These are phyloP conservation scores for Waltergamsia citrina DNA, from an alignment of 2,329 filamentous ascomycete species.

Conservation along the genomic window DNA sequence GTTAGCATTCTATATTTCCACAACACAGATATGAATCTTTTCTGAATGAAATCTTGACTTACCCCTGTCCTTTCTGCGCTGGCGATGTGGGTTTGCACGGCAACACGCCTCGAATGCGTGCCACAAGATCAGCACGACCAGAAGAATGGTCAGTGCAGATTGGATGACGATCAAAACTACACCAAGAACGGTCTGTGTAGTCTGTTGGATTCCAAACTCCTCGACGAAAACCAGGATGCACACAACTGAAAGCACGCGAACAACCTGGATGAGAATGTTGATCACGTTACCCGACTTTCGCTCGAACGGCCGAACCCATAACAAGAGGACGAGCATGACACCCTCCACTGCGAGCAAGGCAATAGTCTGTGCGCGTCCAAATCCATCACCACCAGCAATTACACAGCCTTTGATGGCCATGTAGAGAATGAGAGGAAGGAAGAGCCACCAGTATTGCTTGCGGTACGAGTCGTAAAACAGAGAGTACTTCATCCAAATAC, in stretches of 20 bases:
- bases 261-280: conserved; percentile 84
- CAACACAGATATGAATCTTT: no score
- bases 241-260: conserved; percentile 77
- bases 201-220: conserved; percentile 80
- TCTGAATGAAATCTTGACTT: no score
- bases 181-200: conserved; percentile 88
- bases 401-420: conserved; percentile 83
- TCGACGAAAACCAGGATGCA: conserved; percentile 93
- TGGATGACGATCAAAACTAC: conserved; percentile 92
- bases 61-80: conserved; percentile 83
- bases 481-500: conserved; percentile 89
- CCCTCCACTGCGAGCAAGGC: conserved; percentile 75
- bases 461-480: conserved; percentile 96
- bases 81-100: conserved; percentile 84
- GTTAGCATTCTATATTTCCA: no score
- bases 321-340: conserved; percentile 65
- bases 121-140: conserved; percentile 81
- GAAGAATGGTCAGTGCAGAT: conserved; percentile 67
- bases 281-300: conserved; percentile 83
- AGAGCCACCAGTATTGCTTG: conserved; percentile 94
- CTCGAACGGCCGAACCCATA: conserved; percentile 82
- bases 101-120: conserved; percentile 78
- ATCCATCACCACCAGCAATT: conserved; percentile 75
- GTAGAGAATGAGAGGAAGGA: conserved; percentile 82
- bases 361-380: conserved; percentile 72